Base-by-base conservation (phyloP, 139 green algal genomes). In the Mesotaenium endlicherianum region DNA sequence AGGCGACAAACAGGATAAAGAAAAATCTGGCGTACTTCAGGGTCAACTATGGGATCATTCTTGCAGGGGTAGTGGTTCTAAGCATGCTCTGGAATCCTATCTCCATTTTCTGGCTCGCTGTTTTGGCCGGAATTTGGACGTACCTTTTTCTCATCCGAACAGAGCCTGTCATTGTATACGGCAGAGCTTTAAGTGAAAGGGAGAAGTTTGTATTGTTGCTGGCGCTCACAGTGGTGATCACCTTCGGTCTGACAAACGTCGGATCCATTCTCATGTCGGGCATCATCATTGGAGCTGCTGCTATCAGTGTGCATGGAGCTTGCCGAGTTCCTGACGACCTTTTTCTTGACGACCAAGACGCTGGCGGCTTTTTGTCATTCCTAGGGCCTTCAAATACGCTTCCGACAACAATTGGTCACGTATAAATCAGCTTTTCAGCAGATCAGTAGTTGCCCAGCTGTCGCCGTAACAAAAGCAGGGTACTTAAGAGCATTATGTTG, bases 21-120 rank as follows among this genome's bases (percentile, higher is more conserved):
- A 97, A 96, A 79, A 98, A 98, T 85, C 72, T 92, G 2, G 77
- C 78, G 3, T 98, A 98, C 90, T 98, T 98, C 87, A 82, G 87
- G n/a, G 89, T 96, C 72, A 98, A 98, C 90, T 98, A 98, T 85
- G 69, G 93, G 11, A 89, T 97, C 17, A 82, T 95, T 3, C 87
- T 93, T 6, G 26, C 95, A 30, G 67, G 86, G 5, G 92, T 92
- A 2, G 88, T 93, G 1, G 81, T 85, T 0, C 75, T 92, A 1
- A 90, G 89, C 31, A 93, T 97, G 77, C 39, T 94, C 17, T 89
- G 93, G 71, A 89, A 97, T 75, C 93, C 93, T 2, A 91, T 87
- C n/a, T 91, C 92, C 2, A 71, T 98, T 57, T 94, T 92, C 2
- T 92, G 97, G 58, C 81, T 97, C 26, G 92, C 45, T 2, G n/a